phyloP scores from a whole-genome alignment of 2,329 filamentous ascomycete species.

The Periconia macrospinosa region DNA sequence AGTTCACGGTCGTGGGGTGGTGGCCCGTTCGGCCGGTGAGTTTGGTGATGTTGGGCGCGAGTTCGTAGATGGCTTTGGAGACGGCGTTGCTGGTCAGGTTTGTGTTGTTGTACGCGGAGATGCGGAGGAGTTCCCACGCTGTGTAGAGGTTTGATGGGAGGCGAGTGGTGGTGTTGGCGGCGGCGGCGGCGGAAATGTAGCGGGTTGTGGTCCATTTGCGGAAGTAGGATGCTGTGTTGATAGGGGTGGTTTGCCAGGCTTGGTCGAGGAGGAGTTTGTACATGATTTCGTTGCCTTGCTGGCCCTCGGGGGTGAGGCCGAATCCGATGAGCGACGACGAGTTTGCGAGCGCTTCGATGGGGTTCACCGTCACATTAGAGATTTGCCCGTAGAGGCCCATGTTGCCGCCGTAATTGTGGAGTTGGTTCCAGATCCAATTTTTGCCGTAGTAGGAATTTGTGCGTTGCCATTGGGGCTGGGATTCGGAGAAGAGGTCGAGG shows the following conservation, averaged over 20 bases:
- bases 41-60: constrained; percentile 47
- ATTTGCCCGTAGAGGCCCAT: constrained; percentile 56
- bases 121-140: constrained; percentile 52
- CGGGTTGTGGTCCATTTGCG: constrained; percentile 49
- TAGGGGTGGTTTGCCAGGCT: constrained; percentile 50
- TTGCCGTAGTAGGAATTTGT: constrained; percentile 56
- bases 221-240: constrained; percentile 52
- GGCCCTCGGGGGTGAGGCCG: constrained; percentile 54
- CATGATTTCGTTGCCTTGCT: constrained; percentile 58
- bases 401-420: constrained; percentile 56
- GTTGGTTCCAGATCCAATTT: constrained; percentile 58
- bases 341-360: constrained; percentile 48
- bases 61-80: constrained; percentile 51
- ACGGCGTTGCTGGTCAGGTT: constrained; percentile 47
- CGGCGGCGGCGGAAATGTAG: constrained; percentile 32
- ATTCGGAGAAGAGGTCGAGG: constrained; percentile 56
- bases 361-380: constrained; percentile 51
- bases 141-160: constrained; percentile 38
- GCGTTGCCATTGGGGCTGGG: constrained; percentile 54
- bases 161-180: constrained; percentile 8
- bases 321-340: constrained; percentile 51
- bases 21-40: constrained; percentile 46
- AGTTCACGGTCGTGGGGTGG: constrained; percentile 47
- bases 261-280: constrained; percentile 56
- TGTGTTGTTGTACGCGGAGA: constrained; percentile 54